Evolutionary conservation across 2,329 filamentous ascomycete species (phyloP).

Genomic region (Hypoxylon rubiginosum): DNA sequence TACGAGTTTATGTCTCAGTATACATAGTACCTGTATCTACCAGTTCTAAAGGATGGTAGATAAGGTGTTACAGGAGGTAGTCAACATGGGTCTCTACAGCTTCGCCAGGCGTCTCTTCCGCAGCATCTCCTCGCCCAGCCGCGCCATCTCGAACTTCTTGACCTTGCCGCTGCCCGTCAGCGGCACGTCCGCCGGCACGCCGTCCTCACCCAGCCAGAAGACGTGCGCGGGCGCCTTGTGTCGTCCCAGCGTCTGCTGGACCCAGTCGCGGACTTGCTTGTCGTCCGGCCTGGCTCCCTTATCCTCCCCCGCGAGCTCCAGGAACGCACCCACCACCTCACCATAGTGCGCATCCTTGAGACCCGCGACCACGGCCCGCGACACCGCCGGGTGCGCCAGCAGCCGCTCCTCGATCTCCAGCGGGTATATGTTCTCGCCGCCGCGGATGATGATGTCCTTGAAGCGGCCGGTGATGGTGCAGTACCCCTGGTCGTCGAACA

Average conservation of each 20-base stretch:
- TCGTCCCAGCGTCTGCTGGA: constrained; percentile 69
- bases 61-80: too few relatives aligned
- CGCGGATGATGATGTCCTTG: constrained; percentile 84
- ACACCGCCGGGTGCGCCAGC: constrained; percentile 72
- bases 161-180: constrained; percentile 81
- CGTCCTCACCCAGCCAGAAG: constrained; percentile 79
- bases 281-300: constrained; percentile 58
- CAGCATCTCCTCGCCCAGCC: constrained; percentile 67
- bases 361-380: constrained; percentile 77
- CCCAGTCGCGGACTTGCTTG: constrained; percentile 73
- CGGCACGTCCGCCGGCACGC: constrained; percentile 68
- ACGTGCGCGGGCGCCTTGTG: constrained; percentile 80
- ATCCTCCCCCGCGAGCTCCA: constrained; percentile 55
- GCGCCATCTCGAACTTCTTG: constrained; percentile 74
- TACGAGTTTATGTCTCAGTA: too few relatives aligned
- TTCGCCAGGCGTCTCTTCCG: constrained; percentile 62
- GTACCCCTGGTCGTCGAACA: constrained; percentile 76
- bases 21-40: neutral
- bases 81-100: constrained; percentile 53
- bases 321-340: constrained; percentile 78
- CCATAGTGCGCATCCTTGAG: constrained; percentile 79
- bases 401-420: constrained; percentile 82
- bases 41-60: too few relatives aligned
- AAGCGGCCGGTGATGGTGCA: constrained; percentile 81
- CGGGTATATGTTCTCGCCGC: constrained; percentile 81